Conservation (phyloP, 1,284 basidiomycete species). For the Moesziomyces sp. region DNA sequence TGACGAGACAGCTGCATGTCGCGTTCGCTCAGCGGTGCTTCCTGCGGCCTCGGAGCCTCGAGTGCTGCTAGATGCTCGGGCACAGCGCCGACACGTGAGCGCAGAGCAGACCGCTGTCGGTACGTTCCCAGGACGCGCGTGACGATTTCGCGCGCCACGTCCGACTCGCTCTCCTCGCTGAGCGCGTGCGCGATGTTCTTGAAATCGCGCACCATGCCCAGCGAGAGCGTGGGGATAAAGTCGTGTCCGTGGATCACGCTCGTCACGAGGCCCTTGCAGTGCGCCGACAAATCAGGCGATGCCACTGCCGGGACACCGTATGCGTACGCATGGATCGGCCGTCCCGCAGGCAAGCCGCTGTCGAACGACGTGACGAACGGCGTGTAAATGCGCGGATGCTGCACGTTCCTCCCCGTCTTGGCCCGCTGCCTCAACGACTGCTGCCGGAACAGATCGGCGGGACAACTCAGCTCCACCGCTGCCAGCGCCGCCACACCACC, state of each 20-base stretch:
- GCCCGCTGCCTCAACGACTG: conserved; percentile 40
- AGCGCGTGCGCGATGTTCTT: conserved; percentile 69
- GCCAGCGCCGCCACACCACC: conserved; percentile 71
- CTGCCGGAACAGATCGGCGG: conserved; percentile 59
- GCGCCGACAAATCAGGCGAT: conserved; percentile 69
- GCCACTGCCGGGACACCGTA: conserved; percentile 63
- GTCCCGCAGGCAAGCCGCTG: conserved; percentile 70
- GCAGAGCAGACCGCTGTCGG: conserved; percentile 49
- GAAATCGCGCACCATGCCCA: conserved; percentile 71
- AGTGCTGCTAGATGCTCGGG: conserved; percentile 19
- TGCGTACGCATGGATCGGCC: conserved; percentile 71
- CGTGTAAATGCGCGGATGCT: conserved; percentile 68
- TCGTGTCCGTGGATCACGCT: conserved; percentile 70
- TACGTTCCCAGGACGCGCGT: conserved; percentile 68
- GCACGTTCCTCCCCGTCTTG: conserved; percentile 13
- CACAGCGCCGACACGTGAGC: conserved; percentile 16
- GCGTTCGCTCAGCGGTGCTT: conserved; percentile 38
- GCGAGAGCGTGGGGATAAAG: conserved; percentile 69
- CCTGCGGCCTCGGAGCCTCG: conserved; percentile 43
- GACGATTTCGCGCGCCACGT: conserved; percentile 71
- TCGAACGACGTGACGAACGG: conserved; percentile 70
- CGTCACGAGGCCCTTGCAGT: conserved; percentile 70
- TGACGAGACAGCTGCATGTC: conserved; percentile 40
- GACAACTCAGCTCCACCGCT: conserved; percentile 67
- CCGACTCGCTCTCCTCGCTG: conserved; percentile 48